Conservation (phyloP, 139 green algal species). For the Picochlorum sp. region DNA sequence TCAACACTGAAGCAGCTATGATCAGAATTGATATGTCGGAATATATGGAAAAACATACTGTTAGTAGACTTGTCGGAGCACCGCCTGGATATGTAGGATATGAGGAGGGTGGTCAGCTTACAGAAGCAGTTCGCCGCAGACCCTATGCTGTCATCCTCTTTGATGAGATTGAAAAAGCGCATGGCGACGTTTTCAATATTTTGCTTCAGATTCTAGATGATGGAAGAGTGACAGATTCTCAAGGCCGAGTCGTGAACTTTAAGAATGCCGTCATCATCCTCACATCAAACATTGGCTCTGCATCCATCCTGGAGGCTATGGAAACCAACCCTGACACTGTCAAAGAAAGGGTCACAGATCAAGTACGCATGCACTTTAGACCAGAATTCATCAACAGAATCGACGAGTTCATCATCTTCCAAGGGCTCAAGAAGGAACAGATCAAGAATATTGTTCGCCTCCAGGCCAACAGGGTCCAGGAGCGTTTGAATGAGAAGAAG, state of each 20-base stretch:
- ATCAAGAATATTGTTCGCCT: slow-evolving; percentile 75
- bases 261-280: slow-evolving; percentile 57
- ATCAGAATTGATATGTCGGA: slow-evolving; percentile 97
- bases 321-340: slow-evolving; percentile 20
- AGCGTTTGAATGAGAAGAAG: slow-evolving; percentile 76
- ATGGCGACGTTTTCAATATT: slow-evolving; percentile 82
- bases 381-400: slow-evolving; percentile 97
- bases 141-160: slow-evolving; percentile 49
- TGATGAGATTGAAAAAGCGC: slow-evolving; percentile 73
- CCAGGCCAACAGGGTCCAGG: slow-evolving; percentile 53
- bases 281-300: slow-evolving; percentile 81
- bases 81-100: slow-evolving; percentile 94
- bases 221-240: slow-evolving; percentile 71
- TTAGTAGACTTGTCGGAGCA: slow-evolving; percentile 78
- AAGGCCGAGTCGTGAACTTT: slow-evolving; percentile 86
- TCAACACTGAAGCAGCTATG: slow-evolving; percentile 43
- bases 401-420: slow-evolving; percentile 96
- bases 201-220: slow-evolving; percentile 80
- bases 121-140: slow-evolving; percentile 66
- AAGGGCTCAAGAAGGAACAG: slow-evolving; percentile 64
- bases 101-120: slow-evolving; percentile 95
- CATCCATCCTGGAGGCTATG: slow-evolving; percentile 59
- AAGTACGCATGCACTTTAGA: slow-evolving; percentile 84
- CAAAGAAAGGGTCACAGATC: slow-evolving; percentile 38
- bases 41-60: slow-evolving; percentile 92